Evolutionary conservation across 495 filamentous ascomycete species (phyloP).

Genomic region (Lepraria neglecta): DNA sequence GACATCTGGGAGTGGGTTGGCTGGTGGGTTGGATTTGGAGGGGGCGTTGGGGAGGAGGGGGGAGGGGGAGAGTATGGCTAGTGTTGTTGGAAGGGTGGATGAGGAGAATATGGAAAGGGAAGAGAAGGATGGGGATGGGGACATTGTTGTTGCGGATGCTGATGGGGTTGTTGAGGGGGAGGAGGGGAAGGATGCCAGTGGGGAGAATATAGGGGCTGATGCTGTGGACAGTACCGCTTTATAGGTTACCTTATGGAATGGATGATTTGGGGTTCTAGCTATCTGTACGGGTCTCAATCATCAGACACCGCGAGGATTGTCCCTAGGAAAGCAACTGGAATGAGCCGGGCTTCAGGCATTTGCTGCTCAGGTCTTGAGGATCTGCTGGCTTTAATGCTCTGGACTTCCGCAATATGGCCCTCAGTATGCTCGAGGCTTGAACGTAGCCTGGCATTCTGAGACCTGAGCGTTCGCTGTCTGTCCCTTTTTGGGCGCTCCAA

Average conservation of each 20-base stretch:
- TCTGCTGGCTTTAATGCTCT: too few species aligned
- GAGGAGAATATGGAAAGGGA: slow-evolving; percentile 14
- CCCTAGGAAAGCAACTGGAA: too few species aligned
- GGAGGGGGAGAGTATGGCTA: slow-evolving; percentile 8
- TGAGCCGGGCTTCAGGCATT: too few species aligned
- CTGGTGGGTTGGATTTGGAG: slow-evolving; percentile 23
- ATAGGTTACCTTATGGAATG: background rate
- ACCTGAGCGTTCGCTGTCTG: too few species aligned
- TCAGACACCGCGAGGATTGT: too few species aligned
- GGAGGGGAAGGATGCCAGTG: slow-evolving; percentile 8
- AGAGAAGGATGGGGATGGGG: slow-evolving; percentile 38
- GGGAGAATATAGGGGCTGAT: slow-evolving; percentile 21
- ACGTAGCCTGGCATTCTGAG: too few species aligned
- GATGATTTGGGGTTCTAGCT: too few species aligned
- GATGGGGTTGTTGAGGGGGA: slow-evolving; percentile 24
- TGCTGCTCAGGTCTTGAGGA: too few species aligned
- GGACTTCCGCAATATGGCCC: too few species aligned
- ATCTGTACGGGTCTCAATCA: too few species aligned
- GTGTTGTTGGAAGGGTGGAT: slow-evolving; percentile 20
- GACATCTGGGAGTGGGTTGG: slow-evolving; percentile 32
- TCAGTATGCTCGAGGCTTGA: too few species aligned
- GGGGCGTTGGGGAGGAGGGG: slow-evolving; percentile 23
- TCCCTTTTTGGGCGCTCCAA: too few species aligned
- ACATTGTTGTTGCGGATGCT: slow-evolving; percentile 39
- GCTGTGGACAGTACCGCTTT: slow-evolving; percentile 15